Base-by-base conservation (phyloP, 192 early-diverging fungal species). In the Entophlyctis luteolus region DNA sequence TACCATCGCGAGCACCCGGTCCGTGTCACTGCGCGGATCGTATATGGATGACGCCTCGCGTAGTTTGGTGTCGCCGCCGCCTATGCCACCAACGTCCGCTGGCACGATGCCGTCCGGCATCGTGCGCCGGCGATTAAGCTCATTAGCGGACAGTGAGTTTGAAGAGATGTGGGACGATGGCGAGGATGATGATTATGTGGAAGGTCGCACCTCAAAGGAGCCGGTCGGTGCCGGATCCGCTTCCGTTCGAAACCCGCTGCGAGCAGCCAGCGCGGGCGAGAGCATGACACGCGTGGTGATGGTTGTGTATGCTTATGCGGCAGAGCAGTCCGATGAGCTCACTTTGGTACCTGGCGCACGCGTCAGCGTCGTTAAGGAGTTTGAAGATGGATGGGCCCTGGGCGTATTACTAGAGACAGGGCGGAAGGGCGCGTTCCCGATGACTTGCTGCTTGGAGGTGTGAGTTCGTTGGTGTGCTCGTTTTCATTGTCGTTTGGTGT, bases 371-470 rank as follows among this genome's bases (percentile, higher is more conserved):
- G 20, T 77, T 18, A 27, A 48, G n/a, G 36, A 46, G n/a, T 77
- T 76, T 68, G 76, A 77, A 27, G 76, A 77, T 57, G 76, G 76
- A 12, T 77, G 76, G 76, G 74, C 32, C 0, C 47, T 75, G 25
- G 63, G 55, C 16, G 55, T 14, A 12, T 12, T 34, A 5, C 12
- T 57, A 12, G 14, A 34, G 12, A 57, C 28, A 33, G 8, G 34
- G 36, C 18, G 3, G 36, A 58, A 42, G 39, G 39, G 39, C 39
- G 39, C 39, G 39, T 42, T 42, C n/a, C 39, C 39, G n/a, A 42
- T 42, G 39, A 42, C 39, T n/a, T 42, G 39, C n/a, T 42, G 39
- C 39, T 8, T 42, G 39, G 8, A 42, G 39, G n/a, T 42, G n/a
- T n/a, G n/a, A n/a, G n/a, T n/a, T n/a, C n/a, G n/a, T n/a, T n/a